Evolutionary conservation across 495 filamentous ascomycete genomes (phyloP), one percentile per base, ranked within the genome.

Genomic region (Hypoxylon lienhwacheense): DNA sequence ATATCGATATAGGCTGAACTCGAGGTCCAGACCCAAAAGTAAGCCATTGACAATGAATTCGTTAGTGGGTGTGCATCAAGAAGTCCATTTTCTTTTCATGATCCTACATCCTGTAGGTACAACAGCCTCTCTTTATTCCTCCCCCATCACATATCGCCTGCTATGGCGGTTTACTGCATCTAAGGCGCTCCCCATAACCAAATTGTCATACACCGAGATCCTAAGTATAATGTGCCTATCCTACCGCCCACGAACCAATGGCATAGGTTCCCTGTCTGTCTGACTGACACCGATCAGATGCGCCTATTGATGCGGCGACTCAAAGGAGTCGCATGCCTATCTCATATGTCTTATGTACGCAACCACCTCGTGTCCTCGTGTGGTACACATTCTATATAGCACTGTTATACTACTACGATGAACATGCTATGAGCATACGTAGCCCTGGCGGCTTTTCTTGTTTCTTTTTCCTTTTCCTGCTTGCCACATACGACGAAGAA

Each of bases 331-430:
- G 40, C 54, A 51, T 51, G 25, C 7, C 6, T 20, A 32, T 49
- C 40, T 34, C 15, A 39, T 46, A 53, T 48, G 36, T 48, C 47
- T 56, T 44, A 48, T 45, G 52, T 51, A 56, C 39, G 59, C 53
- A 62, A 53, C 59, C 47, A 53, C 48, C 53, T 52, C 53, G 48
- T 53, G 53, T 57, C 59, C 47, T 62, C 53, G 47, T 58, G 53
- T 53, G 15, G 31, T 46, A 36, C 42, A 44, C 24, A 31, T 48
- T 53, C 34, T 47, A 28, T 34, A 48, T 54, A 22, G 20, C 47
- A 46, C 53, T 46, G 43, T 34, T 48, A 21, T 22, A 35, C 35
- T 12, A 31, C 43, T n/a, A n/a, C n/a, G n/a, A n/a, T n/a, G n/a
- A n/a, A n/a, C n/a, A n/a, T n/a, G n/a, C n/a, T n/a, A n/a, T n/a